Conservation (phyloP, 2,329 filamentous ascomycete genomes). For the Cladophialophora immunda region DNA sequence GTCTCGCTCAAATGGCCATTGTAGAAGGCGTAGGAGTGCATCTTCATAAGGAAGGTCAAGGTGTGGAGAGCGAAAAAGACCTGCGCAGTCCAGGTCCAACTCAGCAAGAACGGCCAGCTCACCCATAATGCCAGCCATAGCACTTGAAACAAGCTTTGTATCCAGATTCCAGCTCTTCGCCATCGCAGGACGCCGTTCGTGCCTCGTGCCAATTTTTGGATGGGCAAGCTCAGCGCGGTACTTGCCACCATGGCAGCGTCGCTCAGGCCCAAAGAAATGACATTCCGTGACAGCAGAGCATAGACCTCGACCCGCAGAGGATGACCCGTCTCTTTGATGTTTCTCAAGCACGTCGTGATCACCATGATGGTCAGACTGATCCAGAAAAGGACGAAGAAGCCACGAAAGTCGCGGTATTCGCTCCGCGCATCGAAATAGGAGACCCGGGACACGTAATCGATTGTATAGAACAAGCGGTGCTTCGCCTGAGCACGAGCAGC, state of each 20-base stretch:
- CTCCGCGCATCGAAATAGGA: constrained; percentile 95
- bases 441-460: constrained; percentile 87
- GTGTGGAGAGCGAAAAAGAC: constrained; percentile 94
- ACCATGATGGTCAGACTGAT: constrained; percentile 97
- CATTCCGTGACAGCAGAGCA: constrained; percentile 85
- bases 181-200: constrained; percentile 70
- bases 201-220: constrained; percentile 74
- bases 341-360: constrained; percentile 90
- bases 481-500: constrained; percentile 82
- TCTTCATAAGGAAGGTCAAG: constrained; percentile 95
- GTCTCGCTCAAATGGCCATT: constrained; percentile 94
- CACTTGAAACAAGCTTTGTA: constrained; percentile 84
- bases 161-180: constrained; percentile 76
- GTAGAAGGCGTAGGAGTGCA: constrained; percentile 98
- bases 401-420: constrained; percentile 92
- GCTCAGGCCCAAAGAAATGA: constrained; percentile 83
- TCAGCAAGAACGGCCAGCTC: constrained; percentile 79
- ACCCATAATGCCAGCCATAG: constrained; percentile 86
- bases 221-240: constrained; percentile 74
- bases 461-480: constrained; percentile 87
- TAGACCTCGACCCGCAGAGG: constrained; percentile 87
- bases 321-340: constrained; percentile 91
- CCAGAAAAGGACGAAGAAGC: constrained; percentile 99
- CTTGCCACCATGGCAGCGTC: constrained; percentile 85
- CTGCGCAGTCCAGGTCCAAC: constrained; percentile 97